Conservation (phyloP, 306 rosid genomes). For the Cucumis hystrix region DNA sequence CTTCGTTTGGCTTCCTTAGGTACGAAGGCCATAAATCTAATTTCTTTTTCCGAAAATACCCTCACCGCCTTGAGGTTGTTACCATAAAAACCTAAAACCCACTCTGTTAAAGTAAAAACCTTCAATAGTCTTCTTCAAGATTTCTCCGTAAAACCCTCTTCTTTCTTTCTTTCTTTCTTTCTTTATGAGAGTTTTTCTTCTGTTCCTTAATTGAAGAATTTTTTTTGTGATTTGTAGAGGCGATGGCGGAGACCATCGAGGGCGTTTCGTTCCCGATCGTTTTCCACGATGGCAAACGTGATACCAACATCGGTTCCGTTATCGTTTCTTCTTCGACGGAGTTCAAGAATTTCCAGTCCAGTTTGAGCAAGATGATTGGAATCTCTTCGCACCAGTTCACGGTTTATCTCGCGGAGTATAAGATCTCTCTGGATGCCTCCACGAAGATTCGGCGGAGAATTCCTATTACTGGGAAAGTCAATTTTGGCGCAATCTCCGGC, state of each 20-base stretch:
- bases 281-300: constrained; percentile 37
- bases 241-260: constrained; percentile 1
- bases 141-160: not conserved
- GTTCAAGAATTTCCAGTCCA: constrained; percentile 28
- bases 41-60: not conserved
- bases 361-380: constrained; percentile 38
- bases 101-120: not conserved
- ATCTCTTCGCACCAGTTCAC: constrained; percentile 40
- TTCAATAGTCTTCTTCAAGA: not conserved
- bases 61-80: not conserved
- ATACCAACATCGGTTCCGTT: constrained; percentile 32
- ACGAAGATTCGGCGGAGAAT: constrained; percentile 16
- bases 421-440: constrained; percentile 7
- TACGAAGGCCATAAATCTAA: not conserved
- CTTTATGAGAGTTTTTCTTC: not conserved
- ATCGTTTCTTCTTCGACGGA: constrained; percentile 19
- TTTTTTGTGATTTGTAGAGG: not conserved
- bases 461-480: constrained; percentile 39
- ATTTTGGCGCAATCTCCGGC: constrained; percentile 24
- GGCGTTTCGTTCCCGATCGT: constrained; percentile 25
- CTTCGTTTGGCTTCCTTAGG: not conserved
- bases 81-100: constrained; percentile 5
- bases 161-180: not conserved
- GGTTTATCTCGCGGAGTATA: constrained; percentile 18
- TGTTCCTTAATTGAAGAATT: not conserved